These are phyloP conservation scores for Lithospermum erythrorhizon DNA, from an alignment of 257 asterid species.

Conservation along the genomic window DNA sequence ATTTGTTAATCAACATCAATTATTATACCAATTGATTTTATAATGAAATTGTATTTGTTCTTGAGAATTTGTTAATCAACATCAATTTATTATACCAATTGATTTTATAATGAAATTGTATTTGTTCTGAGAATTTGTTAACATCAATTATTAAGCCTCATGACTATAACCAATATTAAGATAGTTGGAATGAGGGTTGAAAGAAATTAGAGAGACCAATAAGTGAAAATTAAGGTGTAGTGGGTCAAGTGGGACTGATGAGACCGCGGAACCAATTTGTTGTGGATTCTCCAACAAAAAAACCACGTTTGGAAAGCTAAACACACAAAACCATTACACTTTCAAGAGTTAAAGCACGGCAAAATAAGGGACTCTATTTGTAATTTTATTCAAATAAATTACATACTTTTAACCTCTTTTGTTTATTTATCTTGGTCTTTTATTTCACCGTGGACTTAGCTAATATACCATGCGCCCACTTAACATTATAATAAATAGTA, in stretches of 20 bases:
- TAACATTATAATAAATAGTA: too few species aligned
- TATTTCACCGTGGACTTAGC: too few species aligned
- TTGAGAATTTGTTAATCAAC: too few species aligned
- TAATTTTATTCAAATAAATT: too few species aligned
- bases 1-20: too few species aligned
- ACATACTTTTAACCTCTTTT: not conserved
- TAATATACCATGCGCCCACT: too few species aligned
- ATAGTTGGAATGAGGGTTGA: not conserved
- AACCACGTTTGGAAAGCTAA: constrained; percentile 46
- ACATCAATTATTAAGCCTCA: not conserved
- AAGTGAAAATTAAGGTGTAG: constrained; percentile 9
- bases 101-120: too few species aligned
- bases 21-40: too few species aligned
- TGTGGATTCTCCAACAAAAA: constrained; percentile 48
- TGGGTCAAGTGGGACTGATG: constrained; percentile 28
- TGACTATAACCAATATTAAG: not conserved
- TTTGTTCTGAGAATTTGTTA: too few species aligned
- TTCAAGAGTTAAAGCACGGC: constrained; percentile 14
- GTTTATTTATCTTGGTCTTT: too few species aligned
- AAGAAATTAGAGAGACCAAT: not conserved
- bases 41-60: too few species aligned
- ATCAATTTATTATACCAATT: too few species aligned
- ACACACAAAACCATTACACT: constrained; percentile 2
- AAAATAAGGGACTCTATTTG: constrained; percentile 13
- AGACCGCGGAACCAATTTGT: constrained; percentile 30